Evolutionary conservation across 208 protist species (phyloP).

Genomic region (Histomonas meleagridis): DNA sequence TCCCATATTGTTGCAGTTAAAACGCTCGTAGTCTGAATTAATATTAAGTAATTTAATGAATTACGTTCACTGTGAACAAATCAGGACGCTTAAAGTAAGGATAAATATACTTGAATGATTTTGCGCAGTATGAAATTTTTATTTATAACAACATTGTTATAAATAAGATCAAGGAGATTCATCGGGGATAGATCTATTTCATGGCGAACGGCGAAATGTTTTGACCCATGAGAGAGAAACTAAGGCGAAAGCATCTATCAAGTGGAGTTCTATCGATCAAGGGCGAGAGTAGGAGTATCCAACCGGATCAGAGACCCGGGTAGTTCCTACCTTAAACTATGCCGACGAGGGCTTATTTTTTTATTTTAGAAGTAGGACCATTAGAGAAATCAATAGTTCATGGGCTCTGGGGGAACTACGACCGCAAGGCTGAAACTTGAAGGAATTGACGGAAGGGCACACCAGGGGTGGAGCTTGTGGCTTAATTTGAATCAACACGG

Average conservation of each 20-base stretch:
- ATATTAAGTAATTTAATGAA: neutral
- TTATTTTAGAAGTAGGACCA: slow-evolving; percentile 36
- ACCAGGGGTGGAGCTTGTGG: slow-evolving; percentile 64
- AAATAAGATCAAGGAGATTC: neutral
- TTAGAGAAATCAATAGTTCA: slow-evolving; percentile 62
- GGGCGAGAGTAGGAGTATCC: slow-evolving; percentile 67
- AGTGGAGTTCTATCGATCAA: slow-evolving; percentile 63
- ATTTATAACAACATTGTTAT: too few species aligned
- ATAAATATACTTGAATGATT: neutral
- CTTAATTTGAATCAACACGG: slow-evolving; percentile 67
- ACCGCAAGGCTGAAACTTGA: slow-evolving; percentile 69
- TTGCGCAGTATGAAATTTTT: neutral
- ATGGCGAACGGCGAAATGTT: slow-evolving; percentile 65
- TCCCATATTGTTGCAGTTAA: slow-evolving; percentile 45
- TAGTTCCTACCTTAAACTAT: slow-evolving; percentile 68
- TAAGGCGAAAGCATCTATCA: slow-evolving; percentile 64
- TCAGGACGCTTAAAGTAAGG: neutral
- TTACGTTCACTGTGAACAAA: neutral
- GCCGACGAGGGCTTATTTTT: slow-evolving; percentile 56
- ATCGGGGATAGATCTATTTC: slow-evolving; percentile 57
- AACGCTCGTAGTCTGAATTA: slow-evolving; percentile 36
- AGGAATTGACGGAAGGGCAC: slow-evolving; percentile 70
- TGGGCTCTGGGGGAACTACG: slow-evolving; percentile 64
- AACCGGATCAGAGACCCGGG: slow-evolving; percentile 67
- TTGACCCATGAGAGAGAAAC: slow-evolving; percentile 61